Percentiles rank a stretch among this genome's conserved stretches.
phyloP scores from a whole-genome alignment of 495 filamentous ascomycete species.

The Neurospora africana region DNA sequence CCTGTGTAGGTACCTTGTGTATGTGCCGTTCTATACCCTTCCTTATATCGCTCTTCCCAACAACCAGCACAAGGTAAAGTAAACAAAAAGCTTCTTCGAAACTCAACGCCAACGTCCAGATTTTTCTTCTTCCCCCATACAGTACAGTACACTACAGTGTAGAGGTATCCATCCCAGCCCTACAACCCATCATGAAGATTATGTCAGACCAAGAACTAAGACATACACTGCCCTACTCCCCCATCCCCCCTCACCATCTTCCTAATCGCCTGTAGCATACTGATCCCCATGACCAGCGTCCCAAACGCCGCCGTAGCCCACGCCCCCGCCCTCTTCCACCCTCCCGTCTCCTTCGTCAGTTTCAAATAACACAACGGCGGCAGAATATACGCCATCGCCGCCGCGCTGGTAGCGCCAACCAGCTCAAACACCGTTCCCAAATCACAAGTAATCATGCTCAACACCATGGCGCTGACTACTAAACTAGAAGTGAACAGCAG shows the following conservation, averaged over 20 bases:
- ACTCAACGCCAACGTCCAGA: not conserved
- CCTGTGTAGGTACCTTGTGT: not conserved
- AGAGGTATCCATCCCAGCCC: not conserved
- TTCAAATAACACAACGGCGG: constrained; percentile 94
- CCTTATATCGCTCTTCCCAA: not conserved
- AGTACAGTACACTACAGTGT: not conserved
- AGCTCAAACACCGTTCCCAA: constrained; percentile 90
- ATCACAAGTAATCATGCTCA: constrained; percentile 81
- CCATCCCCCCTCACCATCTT: constrained; percentile 48
- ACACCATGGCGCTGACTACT: constrained; percentile 65
- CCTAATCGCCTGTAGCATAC: constrained; percentile 58
- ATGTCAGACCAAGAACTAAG: not conserved
- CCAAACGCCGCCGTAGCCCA: constrained; percentile 66
- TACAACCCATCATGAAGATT: not conserved
- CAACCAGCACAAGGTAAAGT: not conserved
- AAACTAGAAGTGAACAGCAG: constrained; percentile 71
- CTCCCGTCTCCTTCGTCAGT: constrained; percentile 47
- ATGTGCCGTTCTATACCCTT: not conserved
- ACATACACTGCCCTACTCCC: constrained; percentile 5
- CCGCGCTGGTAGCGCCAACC: constrained; percentile 88
- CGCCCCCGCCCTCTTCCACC: constrained; percentile 65
- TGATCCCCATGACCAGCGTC: constrained; percentile 71
- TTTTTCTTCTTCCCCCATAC: not conserved
- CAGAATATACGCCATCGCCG: constrained; percentile 87
- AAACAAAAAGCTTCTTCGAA: not conserved